Evolutionary conservation across 148 eudicot species (phyloP).

Genomic region (Beta vulgaris): DNA sequence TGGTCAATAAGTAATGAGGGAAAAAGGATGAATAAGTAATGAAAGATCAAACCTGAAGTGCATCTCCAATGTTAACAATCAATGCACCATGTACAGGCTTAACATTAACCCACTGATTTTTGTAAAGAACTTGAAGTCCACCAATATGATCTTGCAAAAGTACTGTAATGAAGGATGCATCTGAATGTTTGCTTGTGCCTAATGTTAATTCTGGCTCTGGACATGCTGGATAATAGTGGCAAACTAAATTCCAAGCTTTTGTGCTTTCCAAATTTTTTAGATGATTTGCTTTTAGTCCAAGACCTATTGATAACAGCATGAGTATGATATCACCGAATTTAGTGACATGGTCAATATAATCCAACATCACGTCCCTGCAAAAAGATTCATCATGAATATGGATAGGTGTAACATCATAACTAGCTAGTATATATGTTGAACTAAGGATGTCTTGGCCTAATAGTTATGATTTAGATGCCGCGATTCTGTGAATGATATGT

Average conservation of each 20-base stretch:
- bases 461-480: too few species aligned
- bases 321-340: constrained; percentile 20
- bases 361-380: constrained; percentile 17
- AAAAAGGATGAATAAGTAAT: too few species aligned
- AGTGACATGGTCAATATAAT: neutral
- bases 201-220: constrained; percentile 48
- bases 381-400: too few species aligned
- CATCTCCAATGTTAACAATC: constrained; percentile 44
- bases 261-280: constrained; percentile 29
- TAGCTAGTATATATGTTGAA: too few species aligned
- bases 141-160: constrained; percentile 39
- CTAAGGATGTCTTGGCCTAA: too few species aligned
- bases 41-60: constrained; percentile 34
- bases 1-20: too few species aligned
- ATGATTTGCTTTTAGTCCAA: constrained; percentile 32
- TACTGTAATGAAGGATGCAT: constrained; percentile 33
- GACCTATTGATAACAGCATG: constrained; percentile 37
- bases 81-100: constrained; percentile 36
- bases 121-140: constrained; percentile 46
- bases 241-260: constrained; percentile 14
- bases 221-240: constrained; percentile 51
- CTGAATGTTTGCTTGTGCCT: constrained; percentile 40
- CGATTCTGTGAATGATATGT: too few species aligned
- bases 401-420: too few species aligned
- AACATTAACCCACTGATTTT: constrained; percentile 47